Evolutionary conservation across 1,284 basidiomycete genomes (phyloP).

Genomic region (Anthracocystis panici-leucophaei): DNA sequence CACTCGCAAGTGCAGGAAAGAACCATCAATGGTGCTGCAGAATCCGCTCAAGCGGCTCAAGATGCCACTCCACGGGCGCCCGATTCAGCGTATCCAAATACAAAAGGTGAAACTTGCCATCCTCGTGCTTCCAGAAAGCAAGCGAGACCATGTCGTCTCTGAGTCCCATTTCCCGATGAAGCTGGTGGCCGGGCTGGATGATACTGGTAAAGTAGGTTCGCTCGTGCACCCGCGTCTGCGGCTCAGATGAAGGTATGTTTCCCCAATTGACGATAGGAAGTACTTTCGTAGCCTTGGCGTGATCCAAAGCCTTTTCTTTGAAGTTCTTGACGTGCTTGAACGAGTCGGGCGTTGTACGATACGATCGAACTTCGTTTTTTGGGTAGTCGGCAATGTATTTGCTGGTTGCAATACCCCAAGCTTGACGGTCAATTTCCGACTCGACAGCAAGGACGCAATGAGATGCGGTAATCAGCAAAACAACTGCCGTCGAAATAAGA

Average conservation of each 20-base stretch:
- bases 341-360: conserved; percentile 8
- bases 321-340: not conserved
- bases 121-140: conserved; percentile 19
- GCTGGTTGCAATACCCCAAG: conserved; percentile 14
- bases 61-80: not conserved
- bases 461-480: not conserved
- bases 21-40: not conserved
- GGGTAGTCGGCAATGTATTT: not conserved
- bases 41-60: not conserved
- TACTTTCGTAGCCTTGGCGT: not conserved
- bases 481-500: not conserved
- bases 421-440: not conserved
- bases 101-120: not conserved
- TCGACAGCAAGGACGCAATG: not conserved
- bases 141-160: not conserved
- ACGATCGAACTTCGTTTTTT: not conserved
- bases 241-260: not conserved
- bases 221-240: not conserved
- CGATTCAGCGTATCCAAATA: conserved; percentile 10
- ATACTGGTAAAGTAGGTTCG: conserved; percentile 20
- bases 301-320: not conserved
- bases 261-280: not conserved
- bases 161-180: conserved; percentile 6
- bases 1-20: not conserved
- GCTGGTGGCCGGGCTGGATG: not conserved